phyloP scores from a whole-genome alignment of 2,329 filamentous ascomycete species.

The Domatiomyces catenatus region DNA sequence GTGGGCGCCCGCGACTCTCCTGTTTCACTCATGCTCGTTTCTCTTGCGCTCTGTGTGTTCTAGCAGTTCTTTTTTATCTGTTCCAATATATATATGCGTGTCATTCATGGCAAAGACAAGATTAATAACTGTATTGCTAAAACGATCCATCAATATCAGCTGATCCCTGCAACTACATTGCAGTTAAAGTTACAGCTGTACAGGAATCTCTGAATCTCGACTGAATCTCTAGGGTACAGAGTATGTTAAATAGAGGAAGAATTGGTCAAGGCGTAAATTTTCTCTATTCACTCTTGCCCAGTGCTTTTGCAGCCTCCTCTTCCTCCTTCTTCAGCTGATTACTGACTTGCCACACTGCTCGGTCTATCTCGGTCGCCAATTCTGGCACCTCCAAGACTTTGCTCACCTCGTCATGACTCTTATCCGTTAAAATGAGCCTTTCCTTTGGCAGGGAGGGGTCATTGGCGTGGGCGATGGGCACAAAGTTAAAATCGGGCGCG shows the following conservation, averaged over 20 bases:
- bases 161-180: no score
- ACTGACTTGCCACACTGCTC: slow-evolving; percentile 59
- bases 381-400: slow-evolving; percentile 52
- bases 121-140: no score
- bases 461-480: slow-evolving; percentile 23
- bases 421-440: slow-evolving; percentile 29
- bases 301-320: not conserved
- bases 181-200: no score
- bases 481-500: slow-evolving; percentile 20
- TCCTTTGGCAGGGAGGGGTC: slow-evolving; percentile 25
- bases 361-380: slow-evolving; percentile 55
- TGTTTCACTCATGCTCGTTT: no score
- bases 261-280: not conserved
- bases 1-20: no score
- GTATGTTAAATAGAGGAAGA: not conserved
- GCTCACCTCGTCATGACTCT: slow-evolving; percentile 43
- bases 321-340: slow-evolving; percentile 22
- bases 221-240: no score
- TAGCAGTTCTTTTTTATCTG: no score
- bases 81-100: no score
- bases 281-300: not conserved
- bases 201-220: no score
- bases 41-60: no score
- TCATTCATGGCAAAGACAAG: no score
- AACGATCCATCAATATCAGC: no score